Base-by-base conservation (phyloP, 2,329 filamentous ascomycete genomes). In the Fusarium bulbicola region DNA sequence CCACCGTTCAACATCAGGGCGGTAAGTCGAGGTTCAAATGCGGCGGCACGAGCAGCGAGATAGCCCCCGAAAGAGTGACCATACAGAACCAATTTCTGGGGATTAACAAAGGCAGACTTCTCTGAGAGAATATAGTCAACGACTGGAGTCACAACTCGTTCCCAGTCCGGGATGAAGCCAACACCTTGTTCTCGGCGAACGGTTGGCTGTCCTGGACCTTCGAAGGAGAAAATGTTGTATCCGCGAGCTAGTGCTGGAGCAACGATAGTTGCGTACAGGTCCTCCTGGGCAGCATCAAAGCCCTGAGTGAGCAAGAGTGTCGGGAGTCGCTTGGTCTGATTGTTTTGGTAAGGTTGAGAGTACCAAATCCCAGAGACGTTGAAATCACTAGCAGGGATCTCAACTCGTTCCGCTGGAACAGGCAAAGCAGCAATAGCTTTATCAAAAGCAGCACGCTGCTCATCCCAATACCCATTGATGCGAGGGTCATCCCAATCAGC, bases 401-500 rank as follows among this genome's bases (percentile, higher is more conserved):
- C 73, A 58, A 84, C 47, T 2, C 82, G 77, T 59, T 83, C 68
- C 1, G 80, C 84, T 11, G 82, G 79, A 6, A 82, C 72, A 0
- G 81, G 77, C 28, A 86, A 68, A 4, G 81, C 63, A 3, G 79
- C 72, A 8, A 83, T 76, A 0, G 80, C 85, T 18, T 79, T 80
- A 73, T 85, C 76, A 53, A 86, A 87, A 18, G 80, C 81, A 8
- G 69, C 73, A 0, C 72, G 74, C 52, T 84, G 81, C 45, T 80
- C 73, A 9, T 76, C 70, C 84, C 84, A 86, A 3, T 82, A 65
- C 6, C 59, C 69, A 32, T 80, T 76, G 67, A 86, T 83, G 5
- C 81, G 81, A 8, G 84, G 82, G 39, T 86, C 81, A 28, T 66
- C 77, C 79, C 76, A 79, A 70, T 86, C 82, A 11, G 77, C 80